Evolutionary conservation across 495 filamentous ascomycete genomes (phyloP), one percentile per base, ranked within the genome.

Genomic region (Penicillium psychrofluorescens): DNA sequence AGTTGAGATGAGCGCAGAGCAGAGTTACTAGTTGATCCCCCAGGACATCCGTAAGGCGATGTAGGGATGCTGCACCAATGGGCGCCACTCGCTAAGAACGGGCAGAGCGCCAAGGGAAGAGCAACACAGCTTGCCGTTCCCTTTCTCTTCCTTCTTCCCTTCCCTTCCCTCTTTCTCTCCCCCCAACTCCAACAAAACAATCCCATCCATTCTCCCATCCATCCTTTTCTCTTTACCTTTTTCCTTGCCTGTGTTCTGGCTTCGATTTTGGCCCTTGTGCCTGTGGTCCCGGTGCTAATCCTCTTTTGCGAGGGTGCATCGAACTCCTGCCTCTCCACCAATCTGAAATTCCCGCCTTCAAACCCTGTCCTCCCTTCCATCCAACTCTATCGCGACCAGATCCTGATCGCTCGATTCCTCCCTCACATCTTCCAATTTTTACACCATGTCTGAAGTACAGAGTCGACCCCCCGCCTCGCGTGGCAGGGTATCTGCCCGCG

Each of bases 381-480:
- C 55, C 59, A 49, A 61, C 63, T 38, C 45, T 49, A 55, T 58
- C 56, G 55, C 55, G 50, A 58, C 44, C 45, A 22, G 22, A 22
- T 60, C 50, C 40, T 56, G 61, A 22, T 22, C 22, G 22, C 49
- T 48, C 48, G 54, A 56, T 67, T 62, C 48, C 45, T 62, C 55
- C 49, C 57, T 45, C 61, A 63, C 61, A 60, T 55, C 58, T 64
- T 60, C 61, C 55, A 53, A 49, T 50, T 41, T 53, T 50, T 57
- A 59, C 54, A 51, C 53, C 58, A 95, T 98, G 91, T 94, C 92
- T 75, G 92, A 96, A 78, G 82, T 87, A 68, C 83, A 90, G 73
- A 75, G 84, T 64, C 78, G 92, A 74, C 76, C 81, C 44, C 67
- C 80, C 63, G 82, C 81, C 54, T 74, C 79, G 53, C 86, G 89